A percentile compares a stretch with the other conserved stretches of the same genome.
Evolutionary conservation across 495 filamentous ascomycete genomes (phyloP).

Genomic region (Stereocaulon alpinum): DNA sequence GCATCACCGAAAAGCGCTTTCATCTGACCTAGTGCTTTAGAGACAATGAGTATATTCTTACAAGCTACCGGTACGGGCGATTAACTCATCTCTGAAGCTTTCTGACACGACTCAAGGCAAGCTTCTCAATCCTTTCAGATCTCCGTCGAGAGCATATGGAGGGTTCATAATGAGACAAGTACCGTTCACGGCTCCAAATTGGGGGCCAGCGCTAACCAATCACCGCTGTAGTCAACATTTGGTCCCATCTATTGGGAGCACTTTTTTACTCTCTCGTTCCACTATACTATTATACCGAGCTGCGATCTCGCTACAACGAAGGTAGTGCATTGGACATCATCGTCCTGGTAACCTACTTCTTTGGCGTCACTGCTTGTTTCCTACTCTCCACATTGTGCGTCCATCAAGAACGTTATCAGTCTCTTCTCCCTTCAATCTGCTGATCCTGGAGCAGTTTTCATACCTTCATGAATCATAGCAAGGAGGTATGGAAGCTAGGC

Average conservation of each 20-base stretch:
- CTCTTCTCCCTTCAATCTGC: not conserved
- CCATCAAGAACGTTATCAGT: not conserved
- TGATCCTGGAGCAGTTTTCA: not conserved
- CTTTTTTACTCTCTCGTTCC: constrained; percentile 34
- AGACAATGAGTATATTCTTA: no score
- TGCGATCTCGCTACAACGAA: constrained; percentile 26
- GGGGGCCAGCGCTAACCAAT: not conserved
- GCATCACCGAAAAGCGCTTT: no score
- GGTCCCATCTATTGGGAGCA: constrained; percentile 38
- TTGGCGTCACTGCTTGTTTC: constrained; percentile 41
- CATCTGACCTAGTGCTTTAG: no score
- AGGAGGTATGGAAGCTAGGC: constrained; percentile 26
- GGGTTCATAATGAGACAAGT: constrained; percentile 16
- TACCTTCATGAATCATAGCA: constrained; percentile 32
- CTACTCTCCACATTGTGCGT: constrained; percentile 35
- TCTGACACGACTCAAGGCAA: no score
- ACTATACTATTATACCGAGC: constrained; percentile 27
- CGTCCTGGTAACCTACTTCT: constrained; percentile 34
- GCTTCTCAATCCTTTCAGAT: not conserved
- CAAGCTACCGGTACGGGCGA: no score
- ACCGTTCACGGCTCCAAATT: not conserved
- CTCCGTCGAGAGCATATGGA: constrained; percentile 3
- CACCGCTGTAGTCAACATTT: constrained; percentile 36
- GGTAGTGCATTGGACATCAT: constrained; percentile 30
- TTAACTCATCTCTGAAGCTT: no score